Percentiles rank a stretch among this genome's conserved stretches.
Conservation (phyloP, 331 rosid genomes). For the Malus hybrid region DNA sequence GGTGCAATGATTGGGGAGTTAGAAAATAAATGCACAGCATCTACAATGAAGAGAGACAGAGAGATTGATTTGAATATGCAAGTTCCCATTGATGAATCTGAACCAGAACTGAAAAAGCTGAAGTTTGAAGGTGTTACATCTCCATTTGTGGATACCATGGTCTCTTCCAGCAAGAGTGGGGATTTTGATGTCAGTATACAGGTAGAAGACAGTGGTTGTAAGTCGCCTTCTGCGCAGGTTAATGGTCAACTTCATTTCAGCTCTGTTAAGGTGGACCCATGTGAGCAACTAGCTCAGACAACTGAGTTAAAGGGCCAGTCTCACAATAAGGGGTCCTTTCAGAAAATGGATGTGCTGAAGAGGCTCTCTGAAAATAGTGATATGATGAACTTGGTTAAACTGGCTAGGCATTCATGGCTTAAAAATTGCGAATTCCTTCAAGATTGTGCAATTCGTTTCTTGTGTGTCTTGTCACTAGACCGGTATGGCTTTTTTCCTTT, state of each 20-base stretch:
- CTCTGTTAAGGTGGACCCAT: conserved; percentile 39
- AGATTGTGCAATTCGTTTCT: conserved; percentile 82
- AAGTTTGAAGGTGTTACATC: conserved; percentile 54
- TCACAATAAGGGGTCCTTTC: conserved; percentile 31
- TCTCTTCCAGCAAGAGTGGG: conserved; percentile 32
- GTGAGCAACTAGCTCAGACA: conserved; percentile 21
- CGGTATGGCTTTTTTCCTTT: conserved; percentile 45
- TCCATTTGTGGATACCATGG: conserved; percentile 31
- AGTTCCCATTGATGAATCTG: conserved; percentile 47
- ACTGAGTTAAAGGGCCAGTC: conserved; percentile 30
- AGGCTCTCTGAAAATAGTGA: conserved; percentile 53
- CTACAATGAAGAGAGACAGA: conserved; percentile 56
- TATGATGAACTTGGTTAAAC: conserved; percentile 59
- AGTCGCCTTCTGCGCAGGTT: conserved; percentile 29
- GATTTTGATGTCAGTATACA: conserved; percentile 33
- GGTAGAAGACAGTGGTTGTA: conserved; percentile 40
- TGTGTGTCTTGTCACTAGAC: conserved; percentile 83
- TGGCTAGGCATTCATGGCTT: conserved; percentile 87
- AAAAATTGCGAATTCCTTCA: conserved; percentile 83
- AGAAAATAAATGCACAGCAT: conserved; percentile 45
- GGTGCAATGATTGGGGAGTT: conserved; percentile 34
- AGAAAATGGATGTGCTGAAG: conserved; percentile 27
- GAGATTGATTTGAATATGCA: conserved; percentile 79
- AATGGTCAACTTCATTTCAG: conserved; percentile 36
- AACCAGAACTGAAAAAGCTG: conserved; percentile 50